These are phyloP conservation scores for Streptanthus diversifolius DNA, from an alignment of 345 rosid species.

Conservation along the genomic window DNA sequence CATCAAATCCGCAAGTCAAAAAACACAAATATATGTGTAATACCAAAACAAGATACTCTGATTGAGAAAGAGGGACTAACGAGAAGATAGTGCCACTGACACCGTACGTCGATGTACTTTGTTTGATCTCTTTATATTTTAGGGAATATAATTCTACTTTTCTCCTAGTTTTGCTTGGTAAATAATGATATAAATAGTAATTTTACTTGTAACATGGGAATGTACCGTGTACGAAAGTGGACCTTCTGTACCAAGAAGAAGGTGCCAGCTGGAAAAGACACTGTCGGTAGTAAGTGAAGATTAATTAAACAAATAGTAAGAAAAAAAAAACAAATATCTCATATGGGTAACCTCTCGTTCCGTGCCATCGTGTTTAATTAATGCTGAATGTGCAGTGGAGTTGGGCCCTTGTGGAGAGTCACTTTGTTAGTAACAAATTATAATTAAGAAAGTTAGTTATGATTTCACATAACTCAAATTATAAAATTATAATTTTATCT, in stretches of 20 bases:
- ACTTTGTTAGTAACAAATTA: slow-evolving; percentile 16
- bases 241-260: slow-evolving; percentile 13
- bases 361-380: slow-evolving; percentile 34
- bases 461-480: background rate
- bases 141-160: background rate
- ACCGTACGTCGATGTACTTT: slow-evolving; percentile 33
- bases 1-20: slow-evolving; percentile 14
- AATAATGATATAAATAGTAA: slow-evolving; percentile 12
- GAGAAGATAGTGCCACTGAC: slow-evolving; percentile 13
- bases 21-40: background rate
- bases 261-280: slow-evolving; percentile 27
- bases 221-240: slow-evolving; percentile 9
- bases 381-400: slow-evolving; percentile 36
- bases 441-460: background rate
- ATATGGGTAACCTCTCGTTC: slow-evolving; percentile 29
- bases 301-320: background rate
- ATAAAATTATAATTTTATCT: background rate
- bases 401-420: slow-evolving; percentile 24
- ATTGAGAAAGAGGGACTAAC: background rate
- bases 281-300: slow-evolving; percentile 30
- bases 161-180: background rate
- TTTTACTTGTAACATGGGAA: background rate
- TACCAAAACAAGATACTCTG: slow-evolving; percentile 9
- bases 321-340: slow-evolving; percentile 23
- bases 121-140: background rate